Evolutionary conservation across 2,329 filamentous ascomycete genomes (phyloP).

Genomic region (Periconia sp.): DNA sequence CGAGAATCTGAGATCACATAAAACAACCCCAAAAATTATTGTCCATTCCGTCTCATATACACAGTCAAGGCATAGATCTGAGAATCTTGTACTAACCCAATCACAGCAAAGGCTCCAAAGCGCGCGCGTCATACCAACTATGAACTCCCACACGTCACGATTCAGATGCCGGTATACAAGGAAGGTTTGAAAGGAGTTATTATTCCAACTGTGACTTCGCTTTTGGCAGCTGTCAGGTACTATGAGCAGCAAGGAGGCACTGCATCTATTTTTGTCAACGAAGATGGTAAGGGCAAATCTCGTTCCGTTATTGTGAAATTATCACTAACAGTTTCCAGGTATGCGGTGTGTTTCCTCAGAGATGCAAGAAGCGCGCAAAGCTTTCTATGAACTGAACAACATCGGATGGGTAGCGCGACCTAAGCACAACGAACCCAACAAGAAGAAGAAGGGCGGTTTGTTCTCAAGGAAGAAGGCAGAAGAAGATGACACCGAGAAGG

Average conservation of each 20-base stretch:
- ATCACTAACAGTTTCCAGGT: constrained; percentile 35
- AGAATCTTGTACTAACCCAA: not conserved
- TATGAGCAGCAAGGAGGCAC: constrained; percentile 58
- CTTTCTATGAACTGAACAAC: constrained; percentile 52
- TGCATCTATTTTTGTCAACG: constrained; percentile 67
- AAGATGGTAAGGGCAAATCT: constrained; percentile 45
- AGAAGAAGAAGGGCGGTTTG: constrained; percentile 44
- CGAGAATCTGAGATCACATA: not conserved
- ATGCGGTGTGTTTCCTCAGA: constrained; percentile 59
- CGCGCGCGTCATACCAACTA: constrained; percentile 16
- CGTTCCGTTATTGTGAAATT: not conserved
- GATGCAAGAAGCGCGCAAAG: constrained; percentile 46
- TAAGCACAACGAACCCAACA: constrained; percentile 41
- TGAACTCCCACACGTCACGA: constrained; percentile 67
- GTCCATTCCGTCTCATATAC: not conserved
- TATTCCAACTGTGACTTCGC: constrained; percentile 72
- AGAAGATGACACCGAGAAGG: constrained; percentile 6
- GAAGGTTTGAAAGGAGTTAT: constrained; percentile 76
- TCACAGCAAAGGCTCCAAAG: constrained; percentile 19
- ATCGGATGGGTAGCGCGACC: constrained; percentile 51
- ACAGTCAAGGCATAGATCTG: not conserved
- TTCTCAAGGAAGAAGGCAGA: constrained; percentile 18
- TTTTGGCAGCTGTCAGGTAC: constrained; percentile 64
- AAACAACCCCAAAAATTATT: not conserved
- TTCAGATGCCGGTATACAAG: constrained; percentile 86